Percentiles rank a stretch among this genome's conserved stretches.
These are phyloP conservation scores for Lentinula raphanica DNA, from an alignment of 768 basidiomycete genomes.

Conservation along the genomic window DNA sequence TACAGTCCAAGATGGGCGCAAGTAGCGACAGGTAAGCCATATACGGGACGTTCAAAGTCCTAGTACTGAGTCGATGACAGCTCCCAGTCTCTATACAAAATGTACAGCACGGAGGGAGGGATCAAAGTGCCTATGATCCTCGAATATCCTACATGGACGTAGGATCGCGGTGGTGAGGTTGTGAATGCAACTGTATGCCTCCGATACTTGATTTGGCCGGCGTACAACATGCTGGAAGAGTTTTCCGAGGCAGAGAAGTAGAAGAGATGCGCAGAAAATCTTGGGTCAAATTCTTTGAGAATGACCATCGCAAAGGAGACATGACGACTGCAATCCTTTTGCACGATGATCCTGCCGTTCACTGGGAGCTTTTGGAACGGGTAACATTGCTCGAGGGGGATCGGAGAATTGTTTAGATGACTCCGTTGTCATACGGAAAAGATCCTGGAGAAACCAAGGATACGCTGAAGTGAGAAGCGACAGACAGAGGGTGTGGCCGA, in stretches of 20 bases:
- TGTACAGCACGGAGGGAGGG: conserved; percentile 13
- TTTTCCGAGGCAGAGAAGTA: conserved; percentile 11
- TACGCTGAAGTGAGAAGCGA: conserved; percentile 1
- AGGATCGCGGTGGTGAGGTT: conserved; percentile 3
- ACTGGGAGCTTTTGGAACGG: conserved; percentile 12
- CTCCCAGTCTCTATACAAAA: conserved; percentile 12
- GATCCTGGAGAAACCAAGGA: conserved; percentile 13
- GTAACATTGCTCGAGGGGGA: conserved; percentile 9
- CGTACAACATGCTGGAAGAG: conserved; percentile 8
- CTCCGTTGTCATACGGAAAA: conserved; percentile 8
- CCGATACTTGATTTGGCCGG: conserved; percentile 12
- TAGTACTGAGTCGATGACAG: neutral
- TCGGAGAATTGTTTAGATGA: conserved; percentile 12
- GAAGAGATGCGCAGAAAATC: conserved; percentile 12
- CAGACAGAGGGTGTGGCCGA: too few relatives aligned
- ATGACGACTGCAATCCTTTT: conserved; percentile 3
- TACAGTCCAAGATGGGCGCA: conserved; percentile 14
- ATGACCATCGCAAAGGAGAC: neutral
- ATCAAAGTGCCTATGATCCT: conserved; percentile 12
- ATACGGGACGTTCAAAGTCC: too few relatives aligned
- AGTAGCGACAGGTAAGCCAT: conserved; percentile 7
- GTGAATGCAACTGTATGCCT: conserved; percentile 7
- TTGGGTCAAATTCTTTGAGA: conserved; percentile 10
- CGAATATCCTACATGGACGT: conserved; percentile 9
- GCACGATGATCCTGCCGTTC: conserved; percentile 8